Conservation (phyloP, 768 basidiomycete species). For the Peribolospora baueri region DNA sequence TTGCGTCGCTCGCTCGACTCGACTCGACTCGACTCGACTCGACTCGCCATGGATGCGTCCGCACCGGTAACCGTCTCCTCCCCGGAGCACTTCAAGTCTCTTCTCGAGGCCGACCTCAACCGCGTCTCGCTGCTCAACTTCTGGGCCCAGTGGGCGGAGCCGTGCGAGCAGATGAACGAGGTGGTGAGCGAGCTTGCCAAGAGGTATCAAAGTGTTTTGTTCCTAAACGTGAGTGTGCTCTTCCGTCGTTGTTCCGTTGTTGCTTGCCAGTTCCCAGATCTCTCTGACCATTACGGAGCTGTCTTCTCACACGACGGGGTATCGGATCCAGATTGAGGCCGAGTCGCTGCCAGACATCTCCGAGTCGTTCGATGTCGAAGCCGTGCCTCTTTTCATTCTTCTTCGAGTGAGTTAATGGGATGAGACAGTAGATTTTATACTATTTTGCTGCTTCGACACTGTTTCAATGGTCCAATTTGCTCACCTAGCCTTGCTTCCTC, state of each 20-base stretch:
- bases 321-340: conserved; percentile 41
- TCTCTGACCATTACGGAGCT: background rate
- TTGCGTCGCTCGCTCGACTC: too few relatives aligned
- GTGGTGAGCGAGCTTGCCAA: conserved; percentile 47
- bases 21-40: too few relatives aligned
- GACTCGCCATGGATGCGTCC: too few relatives aligned
- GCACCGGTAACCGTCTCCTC: conserved; percentile 26
- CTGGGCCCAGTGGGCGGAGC: conserved; percentile 80
- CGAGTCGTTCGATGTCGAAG: conserved; percentile 74
- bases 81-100: conserved; percentile 42
- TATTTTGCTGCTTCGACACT: background rate
- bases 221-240: conserved; percentile 35
- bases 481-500: background rate
- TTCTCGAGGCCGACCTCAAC: conserved; percentile 50
- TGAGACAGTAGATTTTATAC: background rate
- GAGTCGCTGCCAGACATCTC: conserved; percentile 58
- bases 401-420: conserved; percentile 34
- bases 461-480: background rate
- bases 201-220: conserved; percentile 42
- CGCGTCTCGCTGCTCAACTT: conserved; percentile 75
- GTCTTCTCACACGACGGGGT: background rate
- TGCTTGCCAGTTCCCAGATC: conserved; percentile 1
- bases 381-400: conserved; percentile 63
- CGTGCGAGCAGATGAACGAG: conserved; percentile 68
- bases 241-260: conserved; percentile 2